Base-by-base conservation (phyloP, 1,139 yeast genomes). In the Lipomyces yarrowii region DNA sequence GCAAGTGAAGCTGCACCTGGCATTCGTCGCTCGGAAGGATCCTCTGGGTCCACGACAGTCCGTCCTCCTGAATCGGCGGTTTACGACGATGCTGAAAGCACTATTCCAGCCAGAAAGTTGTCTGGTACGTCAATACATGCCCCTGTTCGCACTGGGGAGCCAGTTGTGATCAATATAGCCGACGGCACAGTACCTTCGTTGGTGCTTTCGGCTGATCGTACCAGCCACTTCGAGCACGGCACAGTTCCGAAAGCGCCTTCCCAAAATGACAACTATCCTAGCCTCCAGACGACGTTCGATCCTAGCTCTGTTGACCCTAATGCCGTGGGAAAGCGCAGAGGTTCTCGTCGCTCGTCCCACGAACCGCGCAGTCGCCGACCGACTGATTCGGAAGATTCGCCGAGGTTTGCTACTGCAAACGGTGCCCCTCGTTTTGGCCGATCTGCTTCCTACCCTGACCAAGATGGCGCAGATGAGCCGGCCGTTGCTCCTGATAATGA, bases 281-380 rank as follows among this genome's bases (percentile, higher is more conserved):
- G 15, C 8, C 55, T 30, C 23, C 55, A 23, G 13, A 7, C 55
- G 32, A 8, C n/a, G 8, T 52, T 26, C 23, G 23, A 30, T 52
- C 55, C 55, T n/a, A 52, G 7, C 15, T 23, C 55, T 23, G 32
- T 33, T 3, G 33, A 52, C 26, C 4, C 21, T 6, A 33, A 23
- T 5, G 39, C 54, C 54, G 53, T 13, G 37, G 42, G 37, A 5
- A 60, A 58, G 26, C 51, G 51, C 7, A 51, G 55, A 15, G 59
- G 64, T 48, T 52, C 62, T 26, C 65, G 65, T 42, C 68, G 65
- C 33, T 26, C 61, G 10, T 65, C 68, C 32, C 53, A 32, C 30
- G 64, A 62, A 6, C 46, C 18, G n/a, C 33, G 23, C 26, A n/a
- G 62, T 15, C 67, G 67, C 56, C 65, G 65, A 21, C 67, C 67